These are phyloP conservation scores for Friedmanniomyces endolithicus DNA, from an alignment of 495 filamentous ascomycete species.

Conservation along the genomic window DNA sequence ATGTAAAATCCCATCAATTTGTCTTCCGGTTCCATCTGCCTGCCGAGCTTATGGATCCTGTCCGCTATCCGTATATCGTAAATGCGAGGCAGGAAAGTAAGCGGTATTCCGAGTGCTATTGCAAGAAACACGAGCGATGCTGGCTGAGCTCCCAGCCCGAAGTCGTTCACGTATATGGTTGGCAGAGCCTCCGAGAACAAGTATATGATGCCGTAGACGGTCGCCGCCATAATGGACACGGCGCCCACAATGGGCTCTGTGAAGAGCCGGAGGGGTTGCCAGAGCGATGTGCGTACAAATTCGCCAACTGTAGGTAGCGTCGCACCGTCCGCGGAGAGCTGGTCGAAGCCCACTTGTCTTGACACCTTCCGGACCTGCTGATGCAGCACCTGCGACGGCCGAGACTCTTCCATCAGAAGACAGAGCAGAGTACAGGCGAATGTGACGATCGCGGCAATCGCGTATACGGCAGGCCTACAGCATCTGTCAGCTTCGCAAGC, in stretches of 20 bases:
- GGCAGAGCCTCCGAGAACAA: constrained; percentile 42
- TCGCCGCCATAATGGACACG: constrained; percentile 30
- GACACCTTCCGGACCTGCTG: not conserved
- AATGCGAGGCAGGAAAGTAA: constrained; percentile 35
- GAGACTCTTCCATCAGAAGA: constrained; percentile 11
- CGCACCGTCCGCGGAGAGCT: not conserved
- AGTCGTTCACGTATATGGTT: constrained; percentile 32
- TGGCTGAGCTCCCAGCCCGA: constrained; percentile 30
- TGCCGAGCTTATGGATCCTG: constrained; percentile 20
- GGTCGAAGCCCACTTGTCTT: not conserved
- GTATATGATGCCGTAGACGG: constrained; percentile 40
- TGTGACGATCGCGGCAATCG: constrained; percentile 13
- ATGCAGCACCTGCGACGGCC: constrained; percentile 7
- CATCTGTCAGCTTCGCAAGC: not conserved
- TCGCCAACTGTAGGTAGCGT: constrained; percentile 27
- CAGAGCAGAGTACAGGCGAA: not conserved
- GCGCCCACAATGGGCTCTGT: constrained; percentile 40
- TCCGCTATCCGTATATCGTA: constrained; percentile 32
- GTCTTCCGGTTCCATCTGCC: constrained; percentile 35
- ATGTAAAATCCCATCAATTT: constrained; percentile 38
- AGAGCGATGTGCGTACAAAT: constrained; percentile 34
- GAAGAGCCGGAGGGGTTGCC: constrained; percentile 35
- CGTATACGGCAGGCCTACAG: constrained; percentile 21
- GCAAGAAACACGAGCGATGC: constrained; percentile 38
- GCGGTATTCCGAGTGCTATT: constrained; percentile 33